Evolutionary conservation across 306 rosid species (phyloP), one percentile per base, ranked within the genome.

Genomic region (Malus sylvestris): DNA sequence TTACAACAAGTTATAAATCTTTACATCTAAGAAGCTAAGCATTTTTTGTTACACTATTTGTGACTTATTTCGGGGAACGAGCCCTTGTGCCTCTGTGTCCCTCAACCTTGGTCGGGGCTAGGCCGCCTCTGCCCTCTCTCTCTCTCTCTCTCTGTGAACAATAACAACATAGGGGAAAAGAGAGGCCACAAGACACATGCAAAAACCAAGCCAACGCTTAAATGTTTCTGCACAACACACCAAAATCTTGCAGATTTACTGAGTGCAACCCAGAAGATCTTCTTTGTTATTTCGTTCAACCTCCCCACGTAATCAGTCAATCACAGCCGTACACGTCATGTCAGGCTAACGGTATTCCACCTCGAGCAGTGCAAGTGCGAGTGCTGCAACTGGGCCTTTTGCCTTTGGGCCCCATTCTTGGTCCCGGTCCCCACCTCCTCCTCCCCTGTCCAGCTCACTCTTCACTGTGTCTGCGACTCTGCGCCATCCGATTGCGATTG

Each of bases 251-350:
- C 69, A 72, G 77, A 78, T 68, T 80, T 86, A 72, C 49, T 18
- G 20, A 45, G 74, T 53, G 55, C 74, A 76, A 67, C 74, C 74
- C 22, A 70, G 61, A 83, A 81, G 86, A 87, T 91, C 90, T 73
- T 77, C 76, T n/a, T 59, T 33, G 76, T 80, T 70, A 68, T 81
- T 76, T 77, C n/a, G 12, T 76, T 74, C 44, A 71, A 79, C 66
- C 27, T 61, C 64, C 79, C 62, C 35, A 67, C 64, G 30, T 23
- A 10, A 10, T 71, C 65, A 67, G 86, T 86, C 87, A 71, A 88
- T 86, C 85, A 0, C 10, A 42, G 51, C 86, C 91, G 70, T 80
- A 70, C 91, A 85, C 84, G 83, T 80, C 40, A 71, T 33, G 72
- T 77, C 62, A 25, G 73, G 38, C 61, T 58, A 88, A 88, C 83